Evolutionary conservation across 768 basidiomycete species (phyloP), one percentile per base, ranked within the genome.

Genomic region (Suillus hirtellus): DNA sequence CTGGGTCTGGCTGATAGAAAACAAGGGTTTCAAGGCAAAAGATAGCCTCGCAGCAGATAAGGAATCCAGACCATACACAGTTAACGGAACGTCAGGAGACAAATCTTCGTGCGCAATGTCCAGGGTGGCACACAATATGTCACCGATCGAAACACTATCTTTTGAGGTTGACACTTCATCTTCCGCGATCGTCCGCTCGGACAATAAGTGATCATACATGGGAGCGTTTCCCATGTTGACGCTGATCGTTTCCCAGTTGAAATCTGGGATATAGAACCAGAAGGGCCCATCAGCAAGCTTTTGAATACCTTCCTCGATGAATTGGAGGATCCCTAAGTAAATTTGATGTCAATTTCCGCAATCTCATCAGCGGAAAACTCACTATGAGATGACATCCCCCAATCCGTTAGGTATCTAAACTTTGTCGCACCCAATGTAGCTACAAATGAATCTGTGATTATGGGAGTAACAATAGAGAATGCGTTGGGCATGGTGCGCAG

Each of bases 401-500:
- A 31, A 31, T 50, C 49, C 1, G 27, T 17, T 7, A 17, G 8
- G 27, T 17, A 14, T 37, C 2, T 37, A 10, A 10, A 37, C 35
- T 37, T 37, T 12, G 15, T 31, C 49, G 2, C 8, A 2, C 15
- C 6, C 31, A 7, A 8, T 17, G 14, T 50, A 50, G 21, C 49
- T 8, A 50, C 27, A 7, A 50, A 27, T 14, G 73, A 75, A 46
- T 77, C 76, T 7, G 68, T 73, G 62, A 77, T 73, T 5, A 75
- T 74, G 1, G 76, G 76, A 62, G 75, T 71, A 24, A 74, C 71
- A 66, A 77, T 74, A 12, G 76, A 73, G 46, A 77, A 68, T 15
- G 67, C 66, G 62, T 77, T 77, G 0, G 75, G 73, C 24, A 75
- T 61, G 3, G 60, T 21, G 49, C 14, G 49, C 49, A 50, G 15